Evolutionary conservation across 257 asterid species (phyloP), one percentile per base, ranked within the genome.

Genomic region (Verbascum thapsus): DNA sequence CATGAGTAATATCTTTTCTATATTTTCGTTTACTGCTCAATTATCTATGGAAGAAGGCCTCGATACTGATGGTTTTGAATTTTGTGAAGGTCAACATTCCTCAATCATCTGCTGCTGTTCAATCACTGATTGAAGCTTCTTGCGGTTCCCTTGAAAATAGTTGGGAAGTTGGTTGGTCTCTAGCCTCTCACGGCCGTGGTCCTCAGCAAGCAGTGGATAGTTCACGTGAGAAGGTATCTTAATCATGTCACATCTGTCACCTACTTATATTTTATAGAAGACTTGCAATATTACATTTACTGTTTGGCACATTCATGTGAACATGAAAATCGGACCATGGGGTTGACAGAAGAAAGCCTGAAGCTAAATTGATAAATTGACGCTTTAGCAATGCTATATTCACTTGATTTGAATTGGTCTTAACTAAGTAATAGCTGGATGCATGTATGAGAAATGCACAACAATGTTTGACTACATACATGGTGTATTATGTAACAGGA

Each of bases 111-210:
- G 72, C 76, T 70, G 96, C 96, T 65, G 87, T 92, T 61, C 95
- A 87, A 74, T 87, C 97, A 45, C 75, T 92, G 26, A 62, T 92
- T 69, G 94, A 83, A 81, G 88, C 94, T 76, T 86, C 96, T 66
- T 84, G 86, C 71, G 95, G 94, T 66, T 87, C 95, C 57, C 41
- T 71, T 70, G 95, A 85, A 63, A 80, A 84, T 78, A 86, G 82
- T 8, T 92, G 99, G 99, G 97, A 89, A 80, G 91, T 92, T 80
- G 99, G 99, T 78, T 92, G 97, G 97, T 92, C 97, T 58, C 78
- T 92, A 65, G 95, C 96, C 61, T 78, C 96, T 57, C 79, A 80
- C 65, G 74, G 75, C 68, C 83, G 84, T 74, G 89, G 83, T 60
- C 72, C 82, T 70, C 91, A 80, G 67, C 85, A 83, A 44, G 64